Percentiles rank a stretch among this genome's conserved stretches.
These are phyloP conservation scores for Entomortierella parvispora DNA, from an alignment of 192 early-diverging fungal species.

Conservation along the genomic window DNA sequence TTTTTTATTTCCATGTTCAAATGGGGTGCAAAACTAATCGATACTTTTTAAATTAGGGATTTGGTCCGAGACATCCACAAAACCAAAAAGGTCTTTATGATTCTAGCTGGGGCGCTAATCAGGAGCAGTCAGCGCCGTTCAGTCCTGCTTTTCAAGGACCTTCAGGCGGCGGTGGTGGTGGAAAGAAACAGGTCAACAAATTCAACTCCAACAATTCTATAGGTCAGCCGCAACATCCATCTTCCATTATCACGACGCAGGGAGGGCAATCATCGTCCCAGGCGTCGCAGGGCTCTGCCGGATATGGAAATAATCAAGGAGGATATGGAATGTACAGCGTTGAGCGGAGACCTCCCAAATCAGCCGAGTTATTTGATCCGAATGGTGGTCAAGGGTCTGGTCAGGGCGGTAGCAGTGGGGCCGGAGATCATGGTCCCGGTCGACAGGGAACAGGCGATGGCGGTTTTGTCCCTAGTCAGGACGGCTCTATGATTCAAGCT, in stretches of 20 bases:
- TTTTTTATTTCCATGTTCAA: constrained; percentile 7
- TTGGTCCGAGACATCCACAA: constrained; percentile 13
- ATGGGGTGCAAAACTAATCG: neutral
- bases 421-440: constrained; percentile 2
- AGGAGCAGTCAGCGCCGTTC: neutral
- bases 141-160: constrained; percentile 15
- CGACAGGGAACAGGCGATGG: constrained; percentile 19
- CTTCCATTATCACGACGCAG: too few relatives aligned
- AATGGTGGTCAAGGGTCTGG: constrained; percentile 20
- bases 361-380: constrained; percentile 41
- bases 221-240: constrained; percentile 2
- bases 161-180: constrained; percentile 16
- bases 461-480: neutral
- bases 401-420: constrained; percentile 8
- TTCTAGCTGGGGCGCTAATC: constrained; percentile 25
- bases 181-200: constrained; percentile 11
- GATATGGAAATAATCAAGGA: neutral
- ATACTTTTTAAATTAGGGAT: constrained; percentile 11
- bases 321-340: constrained; percentile 27
- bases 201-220: neutral
- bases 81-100: constrained; percentile 33
- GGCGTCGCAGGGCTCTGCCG: constrained; percentile 5
- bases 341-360: constrained; percentile 46
- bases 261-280: constrained; percentile 17
- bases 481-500: neutral